Evolutionary conservation across 2,329 filamentous ascomycete genomes (phyloP), one percentile per base, ranked within the genome.

Genomic region (Trichoderma arundinaceum): DNA sequence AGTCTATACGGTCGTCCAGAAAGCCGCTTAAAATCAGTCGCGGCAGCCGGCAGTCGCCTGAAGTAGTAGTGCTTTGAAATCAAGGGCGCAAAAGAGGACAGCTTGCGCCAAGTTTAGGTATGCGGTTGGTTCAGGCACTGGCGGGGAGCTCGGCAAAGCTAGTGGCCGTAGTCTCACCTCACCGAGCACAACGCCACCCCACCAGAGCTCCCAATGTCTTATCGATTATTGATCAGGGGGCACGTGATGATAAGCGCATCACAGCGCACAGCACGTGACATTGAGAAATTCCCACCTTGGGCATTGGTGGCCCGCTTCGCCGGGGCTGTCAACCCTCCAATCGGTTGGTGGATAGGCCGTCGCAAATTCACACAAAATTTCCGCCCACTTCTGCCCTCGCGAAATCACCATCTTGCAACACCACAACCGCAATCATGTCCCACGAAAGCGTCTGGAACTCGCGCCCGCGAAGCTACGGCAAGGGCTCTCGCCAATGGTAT

Each of bases 401-500:
- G 74, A 77, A 77, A 73, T 75, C 72, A 74, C 70, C 70, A 72
- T 71, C 72, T 70, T 71, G 72, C 70, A 65, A 65, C 67, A 67
- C 63, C 63, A 64, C 63, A 66, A 76, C 75, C 78, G 79, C 77
- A 79, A 86, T 77, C 75, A 87, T 86, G 85, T 86, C 83, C 84
- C 86, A 86, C 93, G 94, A 98, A 87, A 93, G 91, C 80, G 93
- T 98, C 85, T 99, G 94, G 94, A 97, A 96, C 90, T 97, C 93
- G 79, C 94, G 95, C 83, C 95, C 95, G 80, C 91, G 94, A 84
- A 92, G 83, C 82, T 97, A 96, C 88, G 94, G 94, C 87, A 97
- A 97, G 90, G 94, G 94, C 85, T 86, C 92, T 82, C 91, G 94
- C 83, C 83, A 84, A 81, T 97, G 94, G 94, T 97, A 93, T 81